phyloP scores from a whole-genome alignment of 139 green algal species.

The Coelastrella sp. region DNA sequence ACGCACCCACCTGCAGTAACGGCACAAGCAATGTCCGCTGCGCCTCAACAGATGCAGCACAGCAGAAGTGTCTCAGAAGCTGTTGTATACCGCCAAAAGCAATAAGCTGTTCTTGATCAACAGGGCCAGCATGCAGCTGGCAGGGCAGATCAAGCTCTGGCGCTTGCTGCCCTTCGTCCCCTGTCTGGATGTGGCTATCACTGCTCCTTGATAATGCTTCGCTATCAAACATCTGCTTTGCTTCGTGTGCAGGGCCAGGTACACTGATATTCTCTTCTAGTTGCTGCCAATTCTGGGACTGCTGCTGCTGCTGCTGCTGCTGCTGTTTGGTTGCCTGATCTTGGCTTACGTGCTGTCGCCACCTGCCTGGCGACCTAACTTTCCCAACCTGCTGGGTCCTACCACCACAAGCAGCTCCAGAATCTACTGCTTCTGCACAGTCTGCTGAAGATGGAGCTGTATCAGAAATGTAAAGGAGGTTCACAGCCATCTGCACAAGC shows the following conservation, averaged over 20 bases:
- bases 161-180: not conserved
- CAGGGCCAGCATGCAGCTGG: slow-evolving; percentile 25
- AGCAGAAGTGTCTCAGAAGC: slow-evolving; percentile 54
- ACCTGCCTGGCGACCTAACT: slow-evolving; percentile 55
- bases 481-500: slow-evolving; percentile 15
- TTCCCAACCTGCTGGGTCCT: not conserved
- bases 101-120: slow-evolving; percentile 18
- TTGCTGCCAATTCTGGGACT: slow-evolving; percentile 6
- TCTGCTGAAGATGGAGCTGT: not conserved
- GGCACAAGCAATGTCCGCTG: slow-evolving; percentile 54
- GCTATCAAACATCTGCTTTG: no score
- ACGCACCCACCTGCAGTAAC: slow-evolving; percentile 53
- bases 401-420: slow-evolving; percentile 45
- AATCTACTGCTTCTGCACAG: slow-evolving; percentile 41
- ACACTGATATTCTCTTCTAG: no score
- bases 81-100: slow-evolving; percentile 8
- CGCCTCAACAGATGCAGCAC: slow-evolving; percentile 39
- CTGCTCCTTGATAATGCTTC: not conserved
- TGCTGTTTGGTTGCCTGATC: not conserved
- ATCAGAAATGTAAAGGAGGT: slow-evolving; percentile 27
- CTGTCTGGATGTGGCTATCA: not conserved
- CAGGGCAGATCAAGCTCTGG: slow-evolving; percentile 21
- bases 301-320: slow-evolving; percentile 9
- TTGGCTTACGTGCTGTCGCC: not conserved
- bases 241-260: no score